Evolutionary conservation across 2,329 filamentous ascomycete species (phyloP), one percentile per base, ranked within the genome.

Genomic region (Graphilbum ipis-grandicollis): DNA sequence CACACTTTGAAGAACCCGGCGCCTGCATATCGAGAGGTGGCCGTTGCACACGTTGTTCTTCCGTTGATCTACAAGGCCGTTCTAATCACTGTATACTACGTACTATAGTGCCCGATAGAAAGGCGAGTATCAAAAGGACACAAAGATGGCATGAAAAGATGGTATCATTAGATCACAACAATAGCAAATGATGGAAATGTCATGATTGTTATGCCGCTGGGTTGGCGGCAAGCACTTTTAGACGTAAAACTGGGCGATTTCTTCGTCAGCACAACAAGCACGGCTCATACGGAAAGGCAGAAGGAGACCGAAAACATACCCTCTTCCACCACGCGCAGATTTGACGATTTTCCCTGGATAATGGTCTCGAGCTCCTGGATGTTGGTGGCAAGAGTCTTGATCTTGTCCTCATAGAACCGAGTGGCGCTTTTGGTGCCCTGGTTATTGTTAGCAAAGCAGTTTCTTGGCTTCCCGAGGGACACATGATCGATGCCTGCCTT

Each of bases 291-390:
- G 21, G 10, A 23, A 3, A 21, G 17, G 14, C 9, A 5, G 15
- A 28, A 19, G 10, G 7, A 10, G 9, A 26, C 8, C 9, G 17
- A 5, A 13, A 10, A 13, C 39, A 5, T 60, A 78, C 82, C 82
- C 61, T 96, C 88, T 61, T 98, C 90, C 18, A 96, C 77, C 28
- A 90, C 66, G 39, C 81, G 73, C 43, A 93, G 60, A 53, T 90
- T 94, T 46, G 78, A 75, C 38, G 80, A 83, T 64, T 98, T 98
- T 41, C 59, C 59, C 47, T 72, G 65, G 4, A 74, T 60, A 35
- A 75, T 71, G 12, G 52, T 50, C 48, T 74, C 69, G 0, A 75
- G 58, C 25, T 71, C 68, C 43, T 69, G 65, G 22, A 74, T 58
- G 37, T 65, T 74, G 37, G 52, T 57, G 3, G 55, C 55, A 5